Evolutionary conservation across 495 filamentous ascomycete genomes (phyloP).

Genomic region (Penicillium crystallinum): DNA sequence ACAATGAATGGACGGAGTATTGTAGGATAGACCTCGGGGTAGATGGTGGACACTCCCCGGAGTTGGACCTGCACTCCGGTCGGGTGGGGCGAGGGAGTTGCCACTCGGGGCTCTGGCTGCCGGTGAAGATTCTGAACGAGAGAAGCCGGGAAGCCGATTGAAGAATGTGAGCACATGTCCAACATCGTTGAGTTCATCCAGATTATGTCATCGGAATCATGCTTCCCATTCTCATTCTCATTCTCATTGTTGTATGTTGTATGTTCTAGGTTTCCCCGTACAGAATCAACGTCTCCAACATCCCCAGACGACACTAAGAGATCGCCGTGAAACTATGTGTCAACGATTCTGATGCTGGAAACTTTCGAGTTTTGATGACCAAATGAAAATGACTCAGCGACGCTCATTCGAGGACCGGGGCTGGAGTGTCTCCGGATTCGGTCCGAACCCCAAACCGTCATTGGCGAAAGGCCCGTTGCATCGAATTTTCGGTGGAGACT

Average conservation of each 20-base stretch:
- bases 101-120: conserved; percentile 1
- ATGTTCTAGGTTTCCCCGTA: too few relatives aligned
- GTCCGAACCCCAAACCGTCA: background rate
- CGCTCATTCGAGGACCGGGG: too few relatives aligned
- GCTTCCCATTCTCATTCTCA: too few relatives aligned
- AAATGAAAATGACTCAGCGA: conserved; percentile 6
- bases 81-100: background rate
- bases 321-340: background rate
- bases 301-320: too few relatives aligned
- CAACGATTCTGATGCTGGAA: too few relatives aligned
- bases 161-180: too few relatives aligned
- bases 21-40: background rate
- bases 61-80: background rate
- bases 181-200: too few relatives aligned
- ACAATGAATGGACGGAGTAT: background rate
- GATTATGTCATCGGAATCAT: too few relatives aligned
- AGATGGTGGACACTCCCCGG: conserved; percentile 1
- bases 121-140: background rate
- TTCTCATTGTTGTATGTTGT: too few relatives aligned
- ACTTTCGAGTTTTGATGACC: background rate
- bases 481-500: conserved; percentile 4
- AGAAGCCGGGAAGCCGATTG: too few relatives aligned
- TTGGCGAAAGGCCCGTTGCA: conserved; percentile 1
- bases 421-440: conserved; percentile 1
- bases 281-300: too few relatives aligned